Percentiles rank a stretch among this genome's conserved stretches.
These are phyloP conservation scores for Tephrocybe sp. DNA, from an alignment of 768 basidiomycete genomes.

Conservation along the genomic window DNA sequence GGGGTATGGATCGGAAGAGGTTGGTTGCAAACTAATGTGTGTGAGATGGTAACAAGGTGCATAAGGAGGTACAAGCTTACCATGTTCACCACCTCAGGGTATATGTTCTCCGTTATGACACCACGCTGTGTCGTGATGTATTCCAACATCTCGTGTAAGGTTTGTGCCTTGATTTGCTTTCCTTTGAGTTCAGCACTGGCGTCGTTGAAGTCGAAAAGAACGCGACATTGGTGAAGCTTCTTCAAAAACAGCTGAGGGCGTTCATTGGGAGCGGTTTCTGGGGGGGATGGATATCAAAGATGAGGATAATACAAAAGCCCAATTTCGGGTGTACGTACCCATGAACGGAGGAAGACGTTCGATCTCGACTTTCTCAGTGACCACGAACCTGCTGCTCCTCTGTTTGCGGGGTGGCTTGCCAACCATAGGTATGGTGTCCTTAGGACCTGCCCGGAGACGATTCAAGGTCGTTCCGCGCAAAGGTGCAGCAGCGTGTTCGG, in stretches of 20 bases:
- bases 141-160: slow-evolving; percentile 97
- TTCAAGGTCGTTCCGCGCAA: slow-evolving; percentile 68
- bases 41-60: slow-evolving; percentile 3
- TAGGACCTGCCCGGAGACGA: slow-evolving; percentile 79
- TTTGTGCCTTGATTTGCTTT: slow-evolving; percentile 98
- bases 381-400: slow-evolving; percentile 93
- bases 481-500: slow-evolving; percentile 52
- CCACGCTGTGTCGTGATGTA: slow-evolving; percentile 96
- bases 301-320: not conserved
- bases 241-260: slow-evolving; percentile 88
- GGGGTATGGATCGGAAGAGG: slow-evolving; percentile 99
- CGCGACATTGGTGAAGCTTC: slow-evolving; percentile 94
- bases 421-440: slow-evolving; percentile 95
- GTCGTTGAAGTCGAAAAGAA: slow-evolving; percentile 98
- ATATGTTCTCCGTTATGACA: slow-evolving; percentile 94
- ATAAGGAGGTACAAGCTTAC: slow-evolving; percentile 43
- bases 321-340: slow-evolving; percentile 48
- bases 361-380: slow-evolving; percentile 94
- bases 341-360: slow-evolving; percentile 89
- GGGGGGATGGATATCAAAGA: slow-evolving; percentile 10
- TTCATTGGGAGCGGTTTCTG: slow-evolving; percentile 88
- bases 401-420: slow-evolving; percentile 98
- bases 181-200: slow-evolving; percentile 93
- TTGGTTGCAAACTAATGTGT: slow-evolving; percentile 85
- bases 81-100: slow-evolving; percentile 99